Percentiles rank a stretch among this genome's conserved stretches.
Evolutionary conservation across 306 rosid species (phyloP).

Genomic region (Acacia melanoxylon): DNA sequence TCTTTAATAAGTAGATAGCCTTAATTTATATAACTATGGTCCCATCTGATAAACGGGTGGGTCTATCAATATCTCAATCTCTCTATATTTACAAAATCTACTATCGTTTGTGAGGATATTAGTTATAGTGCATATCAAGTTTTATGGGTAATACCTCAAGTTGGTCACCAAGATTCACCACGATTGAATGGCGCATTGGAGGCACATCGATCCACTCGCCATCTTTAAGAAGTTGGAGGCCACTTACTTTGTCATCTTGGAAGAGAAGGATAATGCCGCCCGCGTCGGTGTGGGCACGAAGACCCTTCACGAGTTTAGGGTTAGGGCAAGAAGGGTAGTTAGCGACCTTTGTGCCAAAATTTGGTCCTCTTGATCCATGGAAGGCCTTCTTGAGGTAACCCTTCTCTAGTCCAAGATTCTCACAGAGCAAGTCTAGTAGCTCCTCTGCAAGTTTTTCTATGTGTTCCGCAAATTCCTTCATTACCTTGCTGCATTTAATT

Average conservation of each 20-base stretch:
- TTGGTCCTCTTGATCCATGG: constrained; percentile 60
- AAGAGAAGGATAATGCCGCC: constrained; percentile 66
- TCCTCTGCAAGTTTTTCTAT: constrained; percentile 56
- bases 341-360: constrained; percentile 65
- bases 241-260: constrained; percentile 70
- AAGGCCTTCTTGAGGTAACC: constrained; percentile 35
- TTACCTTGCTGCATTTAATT: constrained; percentile 32
- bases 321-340: constrained; percentile 68
- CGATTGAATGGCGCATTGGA: constrained; percentile 64
- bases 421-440: constrained; percentile 57
- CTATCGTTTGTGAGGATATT: no score
- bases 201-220: constrained; percentile 64
- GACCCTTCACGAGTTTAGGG: constrained; percentile 65
- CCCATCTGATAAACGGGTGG: no score
- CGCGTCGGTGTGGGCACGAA: constrained; percentile 72
- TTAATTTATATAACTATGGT: no score
- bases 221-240: constrained; percentile 61
- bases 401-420: constrained; percentile 58
- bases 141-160: constrained; percentile 38
- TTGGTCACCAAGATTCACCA: constrained; percentile 63
- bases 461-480: constrained; percentile 54
- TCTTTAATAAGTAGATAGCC: no score
- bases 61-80: no score
- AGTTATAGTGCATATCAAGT: no score
- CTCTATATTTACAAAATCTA: neutral